Base-by-base conservation (phyloP, 768 basidiomycete species). In the Infundibulicybe gibba region DNA sequence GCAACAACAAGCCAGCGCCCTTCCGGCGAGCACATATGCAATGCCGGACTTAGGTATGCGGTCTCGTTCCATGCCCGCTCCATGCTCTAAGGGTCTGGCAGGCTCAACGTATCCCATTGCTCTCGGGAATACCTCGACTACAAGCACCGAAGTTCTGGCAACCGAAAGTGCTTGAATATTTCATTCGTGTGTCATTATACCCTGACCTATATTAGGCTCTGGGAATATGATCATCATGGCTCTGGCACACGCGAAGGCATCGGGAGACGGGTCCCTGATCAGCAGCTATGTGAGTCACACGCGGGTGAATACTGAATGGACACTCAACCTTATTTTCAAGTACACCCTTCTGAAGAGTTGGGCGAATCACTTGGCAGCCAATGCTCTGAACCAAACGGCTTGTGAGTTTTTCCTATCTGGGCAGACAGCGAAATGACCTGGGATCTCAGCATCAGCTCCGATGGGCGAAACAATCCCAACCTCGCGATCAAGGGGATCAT, bases 141-240 rank as follows among this genome's bases (percentile, higher is more conserved):
- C 75, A 6, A 56, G 59, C 5, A 79, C 80, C 49, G 77, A 79
- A 58, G 59, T 67, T 3, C 80, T 80, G 79, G 79, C 78, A 11
- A 72, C 80, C 5, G 75, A 77, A 69, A 71, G 74, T n/a, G n/a
- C n/a, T n/a, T 70, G 19, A 19, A 45, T 25, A n/a, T 3, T 20
- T 4, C 14, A 3, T 12, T 41, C 3, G 3, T 38, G 20, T 30
- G 32, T 35, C 37, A 8, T 40, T 37, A 8, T 25, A 8, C 15
- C 45, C 40, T 20, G n/a, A 19, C 40, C 12, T n/a, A 12, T 19
- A 31, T 16, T 40, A 82, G 85, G 87, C 64, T 81, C 80, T 48
- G 85, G 83, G 14, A 87, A 87, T 56, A 85, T 85, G 81, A 65
- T 87, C 6, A 84, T 85, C 60, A 84, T 85, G 83, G 70, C 81